Base-by-base conservation (phyloP, 768 basidiomycete species). In the Mrakia frigida region DNA sequence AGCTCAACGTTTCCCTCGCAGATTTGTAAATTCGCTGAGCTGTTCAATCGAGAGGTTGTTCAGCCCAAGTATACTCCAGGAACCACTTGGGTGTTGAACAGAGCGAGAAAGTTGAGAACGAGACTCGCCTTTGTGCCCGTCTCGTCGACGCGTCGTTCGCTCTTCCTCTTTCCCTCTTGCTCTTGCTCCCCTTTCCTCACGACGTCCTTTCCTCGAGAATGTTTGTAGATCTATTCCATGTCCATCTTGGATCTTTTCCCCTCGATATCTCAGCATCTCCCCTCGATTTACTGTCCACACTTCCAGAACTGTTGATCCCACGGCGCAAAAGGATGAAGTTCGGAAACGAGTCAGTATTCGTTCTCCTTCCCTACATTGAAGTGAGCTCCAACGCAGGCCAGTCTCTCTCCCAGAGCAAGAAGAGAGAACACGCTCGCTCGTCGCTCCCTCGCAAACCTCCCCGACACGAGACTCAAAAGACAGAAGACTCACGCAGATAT, bases 211-310 rank as follows among this genome's bases (percentile, higher is more conserved):
- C n/a, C n/a, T n/a, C n/a, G n/a, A n/a, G n/a, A n/a, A n/a, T 53
- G 21, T 6, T 53, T 21, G 11, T 2, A 53, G 52, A 53, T 53
- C 52, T 53, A 53, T 53, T 21, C 52, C 21, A 21, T 3, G 7
- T 53, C 21, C 52, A 53, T 53, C 52, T 53, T 53, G 52, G 11
- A 23, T 53, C 16, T 46, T 53, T 53, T 21, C 4, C 52, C 7
- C 25, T 53, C 52, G 52, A 21, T n/a, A 21, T n/a, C 52, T 43
- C 10, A 43, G 16, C 10, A 14, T 18, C 52, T 21, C 25, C 52
- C 52, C 52, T 18, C n/a, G 18, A 31, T 74, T 37, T 74, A 74
- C 21, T 41, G 14, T 31, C 73, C 73, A n/a, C 73, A 74, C 73
- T 74, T 74, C 73, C 73, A 74, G 73, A 60, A 74, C 71, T 59